These are phyloP conservation scores for Malus asiatica DNA, from an alignment of 306 rosid species.

Conservation along the genomic window DNA sequence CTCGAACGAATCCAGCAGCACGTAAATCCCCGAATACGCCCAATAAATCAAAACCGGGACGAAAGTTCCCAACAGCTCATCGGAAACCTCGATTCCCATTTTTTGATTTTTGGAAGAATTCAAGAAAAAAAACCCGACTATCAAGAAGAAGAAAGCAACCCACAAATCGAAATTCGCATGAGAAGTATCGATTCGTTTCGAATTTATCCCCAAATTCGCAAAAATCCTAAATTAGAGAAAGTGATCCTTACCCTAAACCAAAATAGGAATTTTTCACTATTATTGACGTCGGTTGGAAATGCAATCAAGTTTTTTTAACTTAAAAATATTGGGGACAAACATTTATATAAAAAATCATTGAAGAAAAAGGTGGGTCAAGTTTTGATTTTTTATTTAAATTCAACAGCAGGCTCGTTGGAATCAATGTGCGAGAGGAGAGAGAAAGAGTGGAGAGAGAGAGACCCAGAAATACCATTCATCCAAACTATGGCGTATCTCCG, in stretches of 20 bases:
- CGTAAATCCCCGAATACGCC: conserved; percentile 76
- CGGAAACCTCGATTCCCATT: conserved; percentile 75
- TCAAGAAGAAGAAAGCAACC: neutral
- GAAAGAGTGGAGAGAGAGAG: neutral
- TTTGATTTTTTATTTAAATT: neutral
- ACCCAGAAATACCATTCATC: conserved; percentile 6
- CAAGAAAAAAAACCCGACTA: neutral
- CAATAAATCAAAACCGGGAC: conserved; percentile 77
- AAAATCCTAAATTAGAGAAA: neutral
- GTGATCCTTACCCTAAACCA: conserved; percentile 2
- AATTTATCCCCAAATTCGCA: neutral
- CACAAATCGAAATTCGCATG: conserved; percentile 19
- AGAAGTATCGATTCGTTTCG: neutral
- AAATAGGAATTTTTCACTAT: neutral
- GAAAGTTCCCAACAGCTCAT: conserved; percentile 82
- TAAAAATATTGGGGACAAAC: neutral
- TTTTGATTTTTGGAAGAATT: neutral
- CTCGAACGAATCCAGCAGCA: conserved; percentile 57
- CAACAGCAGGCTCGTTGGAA: neutral
- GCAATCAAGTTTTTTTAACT: neutral
- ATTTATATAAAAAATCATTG: neutral
- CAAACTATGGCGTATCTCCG: neutral
- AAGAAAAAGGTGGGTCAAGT: neutral
- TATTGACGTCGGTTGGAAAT: neutral
- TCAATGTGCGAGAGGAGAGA: neutral